Evolutionary conservation across 768 basidiomycete species (phyloP).

Genomic region (Gymnopilus dilepis): DNA sequence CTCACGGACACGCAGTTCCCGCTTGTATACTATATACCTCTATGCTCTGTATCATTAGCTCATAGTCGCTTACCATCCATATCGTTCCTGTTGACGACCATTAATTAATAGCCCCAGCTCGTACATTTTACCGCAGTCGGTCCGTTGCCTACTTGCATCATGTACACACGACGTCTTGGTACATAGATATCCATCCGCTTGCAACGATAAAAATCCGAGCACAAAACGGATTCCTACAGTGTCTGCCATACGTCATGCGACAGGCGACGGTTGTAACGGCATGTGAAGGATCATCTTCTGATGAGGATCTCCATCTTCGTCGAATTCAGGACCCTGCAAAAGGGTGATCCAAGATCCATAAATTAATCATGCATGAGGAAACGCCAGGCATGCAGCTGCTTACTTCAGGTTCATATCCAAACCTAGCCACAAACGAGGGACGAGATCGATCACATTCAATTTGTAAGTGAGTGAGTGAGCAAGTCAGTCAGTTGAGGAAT

Average conservation of each 20-base stretch:
- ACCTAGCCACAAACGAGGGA: conserved; percentile 47
- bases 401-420: conserved; percentile 73
- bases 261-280: conserved; percentile 31
- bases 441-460: conserved; percentile 25
- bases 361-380: conserved; percentile 23
- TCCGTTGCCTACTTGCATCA: conserved; percentile 15
- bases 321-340: conserved; percentile 70
- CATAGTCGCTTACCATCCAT: conserved; percentile 17
- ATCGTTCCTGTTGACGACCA: conserved; percentile 24
- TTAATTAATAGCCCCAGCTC: conserved; percentile 25
- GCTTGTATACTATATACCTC: conserved; percentile 30
- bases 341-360: conserved; percentile 32
- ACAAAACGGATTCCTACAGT: conserved; percentile 1
- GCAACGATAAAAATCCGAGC: conserved; percentile 7
- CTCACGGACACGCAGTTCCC: conserved; percentile 25
- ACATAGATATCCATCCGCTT: conserved; percentile 14
- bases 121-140: conserved; percentile 7
- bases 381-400: conserved; percentile 35
- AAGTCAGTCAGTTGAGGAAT: no score
- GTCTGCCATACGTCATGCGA: conserved; percentile 16
- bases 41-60: conserved; percentile 44
- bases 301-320: conserved; percentile 86
- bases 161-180: conserved; percentile 15
- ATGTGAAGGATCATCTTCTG: conserved; percentile 77
- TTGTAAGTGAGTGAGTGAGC: no score